Evolutionary conservation across 768 basidiomycete genomes (phyloP), one percentile per base, ranked within the genome.

Genomic region (Cubamyces lactineus): DNA sequence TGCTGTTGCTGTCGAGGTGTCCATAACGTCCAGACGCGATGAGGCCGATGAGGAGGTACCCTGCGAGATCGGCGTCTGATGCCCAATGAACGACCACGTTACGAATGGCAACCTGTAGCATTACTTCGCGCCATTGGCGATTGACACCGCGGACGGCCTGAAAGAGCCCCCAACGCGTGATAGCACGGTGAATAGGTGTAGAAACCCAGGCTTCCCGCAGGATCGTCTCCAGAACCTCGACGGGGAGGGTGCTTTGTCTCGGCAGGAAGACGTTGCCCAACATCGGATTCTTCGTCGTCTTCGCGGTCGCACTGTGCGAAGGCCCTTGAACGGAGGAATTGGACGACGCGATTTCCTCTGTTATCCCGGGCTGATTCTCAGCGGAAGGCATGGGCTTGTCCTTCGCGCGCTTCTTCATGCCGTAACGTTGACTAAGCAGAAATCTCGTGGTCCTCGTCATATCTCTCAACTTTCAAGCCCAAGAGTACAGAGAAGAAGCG

Each of bases 361-460:
- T 34, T 6, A 34, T 34, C 34, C 11, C 5, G 11, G 9, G 34
- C 42, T 43, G 50, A 26, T 23, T 28, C 28, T 17, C 6, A 34
- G 34, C 1, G 34, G 34, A 34, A 21, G 46, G n/a, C 24, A 5
- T 47, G 17, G 39, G 40, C 23, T 54, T 16, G n/a, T 42, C 21
- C 9, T 7, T 34, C 34, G 40, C 11, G 40, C 24, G 39, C n/a
- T 30, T 24, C 52, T 41, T 54, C 53, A 26, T 54, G 26, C 34
- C 50, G 50, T 16, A 52, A n/a, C 50, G 50, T 39, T n/a, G 13
- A 23, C 50, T 52, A 16, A 52, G 50, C 15, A 52, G 17, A 52
- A 7, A 52, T 16, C 50, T 41, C 5, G 53, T 24, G 13, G 23
- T 42, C n/a, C 40, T 54, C 15, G 53, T 54, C 53, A 54, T 54